Base-by-base conservation (phyloP, 2,329 filamentous ascomycete species). In the Trichoderma hamatum region DNA sequence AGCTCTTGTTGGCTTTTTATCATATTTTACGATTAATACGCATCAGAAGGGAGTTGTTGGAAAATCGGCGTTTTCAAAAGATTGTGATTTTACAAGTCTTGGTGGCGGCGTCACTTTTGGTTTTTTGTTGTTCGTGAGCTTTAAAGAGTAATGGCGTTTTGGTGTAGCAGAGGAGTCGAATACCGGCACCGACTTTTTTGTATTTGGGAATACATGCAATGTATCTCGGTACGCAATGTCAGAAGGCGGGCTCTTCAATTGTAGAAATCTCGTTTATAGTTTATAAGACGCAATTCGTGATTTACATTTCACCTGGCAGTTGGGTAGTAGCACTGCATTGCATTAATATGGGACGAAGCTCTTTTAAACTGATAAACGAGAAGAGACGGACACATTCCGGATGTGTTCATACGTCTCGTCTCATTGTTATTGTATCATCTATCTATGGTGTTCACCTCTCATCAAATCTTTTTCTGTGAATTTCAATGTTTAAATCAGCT, bases 91-190 rank as follows among this genome's bases (percentile, higher is more conserved):
- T 28, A 14, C 7, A 16, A 14, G n/a, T 10, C 54, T 16, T 52
- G 5, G 3, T 13, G 19, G 13, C 5, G 52, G 14, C 24, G 16
- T 36, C 3, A 16, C 14, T 55, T 46, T 56, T 14, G 30, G 13
- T 24, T 19, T 26, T 54, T 26, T 30, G 1, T 6, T 28, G 36
- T 61, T 30, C 19, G 56, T 56, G 13, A 43, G 24, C 49, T 52
- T 19, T 26, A 16, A 70, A 67, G 58, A 59, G 46, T 46, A 58
- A 67, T 62, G 67, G 67, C 34, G 28, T 56, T 69, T 55, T 19
- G 67, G 67, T 21, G 24, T 14, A 46, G 49, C 9, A 28, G 16
- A 16, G 52, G 26, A 49, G 24, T 7, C 6, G 14, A 43, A 43
- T 19, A 43, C 14, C 36, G 16, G 13, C 14, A 14, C 11, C 14